Evolutionary conservation across 129 eudicot genomes (phyloP), one percentile per base, ranked within the genome.

Genomic region (Cynara cardunculus): DNA sequence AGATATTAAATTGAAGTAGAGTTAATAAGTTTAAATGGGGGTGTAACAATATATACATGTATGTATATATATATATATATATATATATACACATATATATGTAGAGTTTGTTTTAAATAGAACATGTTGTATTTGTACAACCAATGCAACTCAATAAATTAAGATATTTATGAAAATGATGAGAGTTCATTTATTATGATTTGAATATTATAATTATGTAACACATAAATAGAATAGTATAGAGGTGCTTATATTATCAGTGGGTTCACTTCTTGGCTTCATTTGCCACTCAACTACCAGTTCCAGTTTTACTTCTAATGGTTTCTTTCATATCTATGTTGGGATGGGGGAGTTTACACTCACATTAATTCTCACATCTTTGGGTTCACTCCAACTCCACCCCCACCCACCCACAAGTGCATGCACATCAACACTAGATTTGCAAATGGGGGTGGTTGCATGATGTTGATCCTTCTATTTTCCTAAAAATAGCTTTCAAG

Each of bases 361-460:
- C 80, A 66, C 80, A 81, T 74, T 74, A 67, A n/a, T n/a, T n/a
- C n/a, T 74, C 68, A 73, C 49, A 32, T 46, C 67, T 31, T 73
- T 65, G 74, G 71, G 74, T 64, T 79, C 80, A 73, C n/a, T 30
- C 24, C 69, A 64, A 39, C 79, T 75, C 82, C 10, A 70, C 74
- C 46, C 46, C 46, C 14, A 39, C 46, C 82, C 75, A 69, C 73
- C 83, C 80, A 66, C 75, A 44, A 69, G 70, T 56, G 61, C 70
- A 81, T 81, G 80, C 79, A 81, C 79, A 74, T 66, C 75, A 74
- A 74, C 76, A 81, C 85, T 67, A 66, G 85, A 81, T 81, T 46
- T 73, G 53, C 74, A 73, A 56, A 37, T 64, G 74, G 73, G 66
- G 73, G 39, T 80, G 69, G 73, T 64, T 80, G 69, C 74, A 39